phyloP scores from a whole-genome alignment of 257 asterid genomes.

The Lithospermum erythrorhizon region DNA sequence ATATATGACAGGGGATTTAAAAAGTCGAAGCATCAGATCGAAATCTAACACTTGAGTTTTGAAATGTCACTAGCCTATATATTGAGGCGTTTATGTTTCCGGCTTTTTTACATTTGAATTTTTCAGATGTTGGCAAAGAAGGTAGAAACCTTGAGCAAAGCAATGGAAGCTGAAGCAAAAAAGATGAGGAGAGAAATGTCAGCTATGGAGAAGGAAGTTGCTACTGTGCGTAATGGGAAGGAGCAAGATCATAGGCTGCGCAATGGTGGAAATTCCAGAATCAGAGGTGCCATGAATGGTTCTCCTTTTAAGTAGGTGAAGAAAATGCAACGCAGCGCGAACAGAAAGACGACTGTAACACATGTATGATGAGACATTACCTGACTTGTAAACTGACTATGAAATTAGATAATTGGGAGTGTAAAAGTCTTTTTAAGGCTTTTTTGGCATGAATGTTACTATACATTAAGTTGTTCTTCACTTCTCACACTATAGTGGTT shows the following conservation, averaged over 20 bases:
- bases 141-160: conserved; percentile 69
- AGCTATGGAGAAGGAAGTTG: conserved; percentile 74
- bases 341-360: neutral
- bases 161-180: conserved; percentile 82
- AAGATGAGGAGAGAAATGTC: conserved; percentile 84
- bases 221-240: conserved; percentile 53
- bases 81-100: too few relatives aligned
- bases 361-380: neutral
- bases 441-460: neutral
- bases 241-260: conserved; percentile 55
- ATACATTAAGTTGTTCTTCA: neutral
- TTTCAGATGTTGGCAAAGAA: conserved; percentile 77
- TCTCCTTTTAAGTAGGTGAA: conserved; percentile 42
- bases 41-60: too few relatives aligned
- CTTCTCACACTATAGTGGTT: too few relatives aligned
- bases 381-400: neutral
- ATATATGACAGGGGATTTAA: conserved; percentile 19
- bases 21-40: conserved; percentile 41
- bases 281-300: conserved; percentile 41
- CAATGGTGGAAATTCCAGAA: conserved; percentile 24
- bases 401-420: neutral
- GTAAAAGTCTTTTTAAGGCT: neutral
- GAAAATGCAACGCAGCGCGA: neutral
- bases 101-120: conserved; percentile 2
- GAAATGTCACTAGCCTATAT: too few relatives aligned